A percentile compares a stretch with the other conserved stretches of the same genome.
phyloP scores from a whole-genome alignment of 352 stramenopile species.

The Vaucheria bursata region DNA sequence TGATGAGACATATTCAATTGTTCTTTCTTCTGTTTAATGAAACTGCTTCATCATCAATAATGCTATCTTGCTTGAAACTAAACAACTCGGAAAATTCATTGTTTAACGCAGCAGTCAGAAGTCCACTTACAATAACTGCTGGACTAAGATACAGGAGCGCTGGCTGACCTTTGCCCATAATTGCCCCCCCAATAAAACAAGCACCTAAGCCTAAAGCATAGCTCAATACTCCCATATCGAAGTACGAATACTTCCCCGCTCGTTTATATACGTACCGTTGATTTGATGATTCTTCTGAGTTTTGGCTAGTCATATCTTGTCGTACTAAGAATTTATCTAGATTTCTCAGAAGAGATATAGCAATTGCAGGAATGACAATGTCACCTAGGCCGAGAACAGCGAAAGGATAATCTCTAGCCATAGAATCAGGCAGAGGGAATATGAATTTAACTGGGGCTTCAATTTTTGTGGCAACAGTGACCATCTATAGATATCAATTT shows the following conservation, averaged over 20 bases:
- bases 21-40: too few species aligned
- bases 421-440: constrained; percentile 57
- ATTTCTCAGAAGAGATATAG: not conserved
- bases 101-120: not conserved
- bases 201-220: constrained; percentile 29
- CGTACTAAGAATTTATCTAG: constrained; percentile 15
- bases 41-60: too few species aligned
- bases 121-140: not conserved
- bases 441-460: constrained; percentile 87
- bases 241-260: constrained; percentile 20
- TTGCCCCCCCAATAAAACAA: constrained; percentile 33
- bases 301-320: not conserved
- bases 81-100: not conserved
- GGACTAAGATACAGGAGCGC: constrained; percentile 43
- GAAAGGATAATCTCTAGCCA: constrained; percentile 27
- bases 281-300: not conserved
- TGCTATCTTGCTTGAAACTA: constrained; percentile 1
- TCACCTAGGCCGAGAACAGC: constrained; percentile 37
- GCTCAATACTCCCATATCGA: constrained; percentile 29
- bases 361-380: constrained; percentile 39
- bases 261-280: not conserved
- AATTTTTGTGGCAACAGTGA: constrained; percentile 78
- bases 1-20: too few species aligned
- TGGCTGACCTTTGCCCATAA: constrained; percentile 36
- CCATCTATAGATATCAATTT: constrained; percentile 16